phyloP scores from a whole-genome alignment of 345 rosid genomes.

The Lumnitzera racemosa region DNA sequence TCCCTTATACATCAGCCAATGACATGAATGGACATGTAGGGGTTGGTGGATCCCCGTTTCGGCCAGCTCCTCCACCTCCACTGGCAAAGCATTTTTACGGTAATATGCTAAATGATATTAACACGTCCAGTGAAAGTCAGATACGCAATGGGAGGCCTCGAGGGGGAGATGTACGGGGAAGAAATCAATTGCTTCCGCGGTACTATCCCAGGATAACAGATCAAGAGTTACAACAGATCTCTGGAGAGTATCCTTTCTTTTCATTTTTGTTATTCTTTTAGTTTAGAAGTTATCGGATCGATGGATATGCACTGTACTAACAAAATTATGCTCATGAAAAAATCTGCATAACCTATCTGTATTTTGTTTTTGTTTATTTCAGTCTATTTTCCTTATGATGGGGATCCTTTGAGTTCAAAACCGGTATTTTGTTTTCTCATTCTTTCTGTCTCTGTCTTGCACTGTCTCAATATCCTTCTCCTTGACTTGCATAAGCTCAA shows the following conservation, averaged over 20 bases:
- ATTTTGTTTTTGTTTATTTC: too few species aligned
- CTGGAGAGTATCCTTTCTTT: constrained; percentile 86
- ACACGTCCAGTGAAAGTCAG: constrained; percentile 38
- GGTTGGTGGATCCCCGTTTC: constrained; percentile 33
- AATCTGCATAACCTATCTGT: too few species aligned
- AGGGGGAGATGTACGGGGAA: constrained; percentile 56
- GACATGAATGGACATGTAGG: constrained; percentile 56
- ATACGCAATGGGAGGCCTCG: constrained; percentile 51
- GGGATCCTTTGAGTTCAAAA: not conserved
- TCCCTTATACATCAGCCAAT: constrained; percentile 32
- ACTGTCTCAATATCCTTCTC: constrained; percentile 3
- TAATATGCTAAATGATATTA: constrained; percentile 44
- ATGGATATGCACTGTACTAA: too few species aligned
- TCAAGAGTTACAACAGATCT: constrained; percentile 58
- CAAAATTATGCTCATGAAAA: too few species aligned
- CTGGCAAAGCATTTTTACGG: constrained; percentile 38
- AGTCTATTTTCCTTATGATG: too few species aligned
- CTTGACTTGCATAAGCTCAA: constrained; percentile 71
- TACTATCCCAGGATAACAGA: constrained; percentile 79
- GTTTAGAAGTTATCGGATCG: not conserved
- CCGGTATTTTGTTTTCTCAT: not conserved
- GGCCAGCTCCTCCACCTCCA: constrained; percentile 31
- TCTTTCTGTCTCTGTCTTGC: not conserved
- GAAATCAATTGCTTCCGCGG: constrained; percentile 63
- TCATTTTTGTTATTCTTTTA: constrained; percentile 10